Evolutionary conservation across 306 rosid genomes (phyloP), one percentile per base, ranked within the genome.

Genomic region (Cercis canadensis): DNA sequence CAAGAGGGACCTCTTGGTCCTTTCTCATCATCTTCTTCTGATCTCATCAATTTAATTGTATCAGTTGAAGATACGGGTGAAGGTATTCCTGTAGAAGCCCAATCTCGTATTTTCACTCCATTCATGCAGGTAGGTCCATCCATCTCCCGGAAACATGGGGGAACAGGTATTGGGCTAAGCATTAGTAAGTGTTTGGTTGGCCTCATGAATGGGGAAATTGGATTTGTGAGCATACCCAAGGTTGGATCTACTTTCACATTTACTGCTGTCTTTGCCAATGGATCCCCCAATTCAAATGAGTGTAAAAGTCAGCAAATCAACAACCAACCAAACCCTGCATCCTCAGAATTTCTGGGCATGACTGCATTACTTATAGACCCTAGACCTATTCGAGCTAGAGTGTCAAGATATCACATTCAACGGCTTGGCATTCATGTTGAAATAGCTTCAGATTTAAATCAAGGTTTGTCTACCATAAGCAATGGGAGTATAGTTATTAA

Each of bases 51-150:
- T 62, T 75, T 94, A 59, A 87, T 94, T 72, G 92, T 94, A 59
- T 94, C 97, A 7, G 99, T 94, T 39, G 99, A 94, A 80, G 99
- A 94, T 81, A 94, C 99, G 0, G 99, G 99, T n/a, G 92, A 78
- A 17, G 99, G 99, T 47, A 94, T 94, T 72, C 99, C 99, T 54
- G 11, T 43, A 14, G 97, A 91, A 50, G 77, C 95, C 4, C 97
- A 94, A 69, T 34, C 88, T 31, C 83, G 79, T 39, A 77, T 94
- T 60, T 94, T 91, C 89, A 94, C 90, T 72, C 99, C 96, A 65
- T 94, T 94, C 87, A 94, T 89, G 97, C 99, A 94, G 76, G 97
- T 94, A 40, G 90, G 88, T 66, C 84, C 97, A 47, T 91, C 99
- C 50, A 92, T 85, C 76, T 91, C 96, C 29, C 82, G 97, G 54